Conservation (phyloP, 1,139 yeast species). For the Hyphopichia khmerensis region DNA sequence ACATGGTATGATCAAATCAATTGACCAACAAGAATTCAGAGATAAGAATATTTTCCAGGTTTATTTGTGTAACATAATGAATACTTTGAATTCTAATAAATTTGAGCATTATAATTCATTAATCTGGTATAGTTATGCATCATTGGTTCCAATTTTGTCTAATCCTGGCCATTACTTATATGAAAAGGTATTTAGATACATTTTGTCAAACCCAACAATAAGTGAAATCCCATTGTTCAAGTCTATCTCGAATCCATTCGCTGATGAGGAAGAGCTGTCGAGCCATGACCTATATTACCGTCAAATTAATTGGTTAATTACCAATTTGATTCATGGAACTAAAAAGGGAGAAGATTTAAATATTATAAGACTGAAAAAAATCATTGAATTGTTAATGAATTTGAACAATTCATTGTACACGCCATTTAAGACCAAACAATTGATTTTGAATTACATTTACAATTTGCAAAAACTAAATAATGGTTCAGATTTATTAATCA, state of each 20-base stretch:
- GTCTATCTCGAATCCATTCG: constrained; percentile 36
- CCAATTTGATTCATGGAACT: constrained; percentile 45
- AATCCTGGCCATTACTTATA: constrained; percentile 74
- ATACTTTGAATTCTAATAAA: constrained; percentile 34
- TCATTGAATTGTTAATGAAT: constrained; percentile 68
- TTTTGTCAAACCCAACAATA: constrained; percentile 57
- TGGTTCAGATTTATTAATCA: constrained; percentile 61
- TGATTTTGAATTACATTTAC: constrained; percentile 44
- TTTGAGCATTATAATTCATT: constrained; percentile 25
- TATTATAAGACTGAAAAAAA: constrained; percentile 49
- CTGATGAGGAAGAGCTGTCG: constrained; percentile 23
- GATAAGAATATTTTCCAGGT: constrained; percentile 60
- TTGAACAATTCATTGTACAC: constrained; percentile 51
- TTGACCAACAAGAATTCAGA: constrained; percentile 43
- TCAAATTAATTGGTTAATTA: constrained; percentile 68
- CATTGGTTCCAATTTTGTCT: constrained; percentile 53
- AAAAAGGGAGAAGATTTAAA: constrained; percentile 50
- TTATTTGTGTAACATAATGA: constrained; percentile 59
- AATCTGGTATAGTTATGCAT: constrained; percentile 48
- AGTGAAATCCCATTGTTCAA: constrained; percentile 67
- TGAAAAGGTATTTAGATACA: constrained; percentile 63
- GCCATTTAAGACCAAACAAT: constrained; percentile 35
- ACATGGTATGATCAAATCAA: constrained; percentile 39
- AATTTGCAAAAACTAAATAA: constrained; percentile 53
- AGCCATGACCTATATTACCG: constrained; percentile 52